phyloP scores from a whole-genome alignment of 2,329 filamentous ascomycete genomes.

The Pseudofabraea citricarpa region DNA sequence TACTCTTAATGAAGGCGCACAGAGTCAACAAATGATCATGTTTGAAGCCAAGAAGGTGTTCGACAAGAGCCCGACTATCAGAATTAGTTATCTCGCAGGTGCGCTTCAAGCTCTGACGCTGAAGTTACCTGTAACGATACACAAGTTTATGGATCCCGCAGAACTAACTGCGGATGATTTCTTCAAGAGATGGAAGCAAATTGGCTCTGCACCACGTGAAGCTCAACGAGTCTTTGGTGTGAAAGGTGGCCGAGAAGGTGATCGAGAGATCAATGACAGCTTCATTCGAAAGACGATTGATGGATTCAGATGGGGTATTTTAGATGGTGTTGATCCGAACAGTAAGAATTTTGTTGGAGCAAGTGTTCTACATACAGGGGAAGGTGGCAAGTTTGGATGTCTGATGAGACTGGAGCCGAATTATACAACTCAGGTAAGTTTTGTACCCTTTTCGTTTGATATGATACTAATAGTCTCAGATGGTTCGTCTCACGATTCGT shows the following conservation, averaged over 20 bases:
- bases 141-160: conserved; percentile 96
- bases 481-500: conserved; percentile 90
- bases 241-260: conserved; percentile 44
- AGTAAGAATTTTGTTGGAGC: conserved; percentile 90
- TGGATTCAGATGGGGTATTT: conserved; percentile 84
- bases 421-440: conserved; percentile 77
- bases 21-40: conserved; percentile 91
- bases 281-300: conserved; percentile 71
- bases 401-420: conserved; percentile 92
- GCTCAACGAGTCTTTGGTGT: conserved; percentile 82
- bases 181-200: conserved; percentile 99
- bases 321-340: conserved; percentile 87
- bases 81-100: conserved; percentile 90
- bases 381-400: conserved; percentile 89
- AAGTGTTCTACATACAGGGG: conserved; percentile 76
- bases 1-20: conserved; percentile 65
- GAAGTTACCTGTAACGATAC: conserved; percentile 80
- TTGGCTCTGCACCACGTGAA: conserved; percentile 82
- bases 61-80: conserved; percentile 79
- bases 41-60: conserved; percentile 85
- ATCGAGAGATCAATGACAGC: conserved; percentile 60
- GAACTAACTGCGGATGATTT: conserved; percentile 87
- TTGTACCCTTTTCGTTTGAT: not conserved
- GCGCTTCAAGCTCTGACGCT: conserved; percentile 89
- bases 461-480: conserved; percentile 48